Percentiles rank a stretch among this genome's conserved stretches.
phyloP scores from a whole-genome alignment of 2,329 filamentous ascomycete genomes.

The Xylariaceae sp. region DNA sequence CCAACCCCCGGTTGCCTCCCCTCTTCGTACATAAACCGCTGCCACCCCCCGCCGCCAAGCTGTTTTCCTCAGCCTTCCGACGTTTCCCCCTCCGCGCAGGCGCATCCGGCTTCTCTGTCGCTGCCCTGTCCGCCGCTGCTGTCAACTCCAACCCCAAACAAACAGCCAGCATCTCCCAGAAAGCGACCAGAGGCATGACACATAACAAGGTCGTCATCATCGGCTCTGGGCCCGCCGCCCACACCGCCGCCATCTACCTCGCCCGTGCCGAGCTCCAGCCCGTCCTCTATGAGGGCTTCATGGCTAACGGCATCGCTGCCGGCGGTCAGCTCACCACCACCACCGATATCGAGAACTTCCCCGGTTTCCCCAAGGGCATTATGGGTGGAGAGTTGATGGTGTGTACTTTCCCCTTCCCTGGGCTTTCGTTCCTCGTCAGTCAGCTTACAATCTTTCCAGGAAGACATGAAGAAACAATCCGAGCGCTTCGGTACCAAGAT shows the following conservation, averaged over 20 bases:
- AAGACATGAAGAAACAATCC: constrained; percentile 90
- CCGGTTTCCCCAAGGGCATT: constrained; percentile 87
- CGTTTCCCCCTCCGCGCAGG: constrained; percentile 70
- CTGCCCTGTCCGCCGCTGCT: constrained; percentile 64
- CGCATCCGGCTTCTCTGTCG: constrained; percentile 69
- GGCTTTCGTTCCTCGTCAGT: not conserved
- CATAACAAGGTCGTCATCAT: constrained; percentile 91
- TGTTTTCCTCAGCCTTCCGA: constrained; percentile 84
- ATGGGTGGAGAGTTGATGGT: constrained; percentile 86
- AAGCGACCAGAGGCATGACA: constrained; percentile 60
- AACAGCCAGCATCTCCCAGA: constrained; percentile 36
- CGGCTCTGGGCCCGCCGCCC: constrained; percentile 94
- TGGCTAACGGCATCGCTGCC: constrained; percentile 93
- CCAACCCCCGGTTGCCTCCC: no score
- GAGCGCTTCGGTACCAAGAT: constrained; percentile 90
- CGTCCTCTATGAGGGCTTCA: constrained; percentile 95
- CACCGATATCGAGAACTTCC: constrained; percentile 97
- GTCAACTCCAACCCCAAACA: constrained; percentile 48
- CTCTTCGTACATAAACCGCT: no score
- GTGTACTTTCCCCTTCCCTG: constrained; percentile 20
- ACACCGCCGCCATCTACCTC: constrained; percentile 96
- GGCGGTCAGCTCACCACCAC: constrained; percentile 97
- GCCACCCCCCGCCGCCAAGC: constrained; percentile 59
- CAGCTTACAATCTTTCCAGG: constrained; percentile 41
- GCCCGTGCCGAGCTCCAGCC: constrained; percentile 92